Percentiles rank a stretch among this genome's conserved stretches.
Evolutionary conservation across 2,329 filamentous ascomycete genomes (phyloP).

Genomic region (Fusarium sororula): DNA sequence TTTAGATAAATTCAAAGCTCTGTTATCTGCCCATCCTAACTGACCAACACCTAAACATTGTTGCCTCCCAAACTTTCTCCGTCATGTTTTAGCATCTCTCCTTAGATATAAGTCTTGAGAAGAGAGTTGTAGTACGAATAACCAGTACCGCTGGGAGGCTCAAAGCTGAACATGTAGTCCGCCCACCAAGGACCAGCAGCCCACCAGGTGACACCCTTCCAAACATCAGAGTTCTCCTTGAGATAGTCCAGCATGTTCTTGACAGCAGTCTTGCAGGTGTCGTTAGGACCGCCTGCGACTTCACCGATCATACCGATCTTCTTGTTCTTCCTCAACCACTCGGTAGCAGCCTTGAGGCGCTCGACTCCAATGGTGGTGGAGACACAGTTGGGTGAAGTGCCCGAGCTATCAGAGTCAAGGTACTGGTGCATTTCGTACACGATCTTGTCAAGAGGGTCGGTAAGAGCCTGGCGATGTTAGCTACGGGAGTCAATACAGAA

Average conservation of each 20-base stretch:
- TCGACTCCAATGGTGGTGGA: constrained; percentile 59
- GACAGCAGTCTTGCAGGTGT: constrained; percentile 61
- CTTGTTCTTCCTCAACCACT: constrained; percentile 63
- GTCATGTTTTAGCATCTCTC: background rate
- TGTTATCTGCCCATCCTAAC: background rate
- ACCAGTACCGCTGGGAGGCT: constrained; percentile 56
- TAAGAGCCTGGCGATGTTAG: constrained; percentile 45
- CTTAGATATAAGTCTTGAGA: constrained; percentile 31
- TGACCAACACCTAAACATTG: background rate
- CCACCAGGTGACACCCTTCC: constrained; percentile 68
- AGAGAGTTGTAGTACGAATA: constrained; percentile 48
- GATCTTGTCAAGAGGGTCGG: constrained; percentile 60
- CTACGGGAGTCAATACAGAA: background rate
- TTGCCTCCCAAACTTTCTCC: rapidly evolving
- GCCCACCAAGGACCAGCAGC: constrained; percentile 68
- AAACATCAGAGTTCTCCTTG: constrained; percentile 65
- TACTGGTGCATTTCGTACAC: constrained; percentile 70
- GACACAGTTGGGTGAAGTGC: constrained; percentile 58
- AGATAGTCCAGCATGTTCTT: constrained; percentile 62
- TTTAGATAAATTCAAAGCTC: background rate
- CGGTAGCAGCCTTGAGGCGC: constrained; percentile 59
- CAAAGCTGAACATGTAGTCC: constrained; percentile 58
- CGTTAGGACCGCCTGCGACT: constrained; percentile 63
- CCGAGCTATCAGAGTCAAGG: constrained; percentile 64
- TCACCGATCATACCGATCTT: constrained; percentile 66